Percentiles rank a stretch among this genome's conserved stretches.
phyloP scores from a whole-genome alignment of 805 yeast species.

The Komagataella ulmi region DNA sequence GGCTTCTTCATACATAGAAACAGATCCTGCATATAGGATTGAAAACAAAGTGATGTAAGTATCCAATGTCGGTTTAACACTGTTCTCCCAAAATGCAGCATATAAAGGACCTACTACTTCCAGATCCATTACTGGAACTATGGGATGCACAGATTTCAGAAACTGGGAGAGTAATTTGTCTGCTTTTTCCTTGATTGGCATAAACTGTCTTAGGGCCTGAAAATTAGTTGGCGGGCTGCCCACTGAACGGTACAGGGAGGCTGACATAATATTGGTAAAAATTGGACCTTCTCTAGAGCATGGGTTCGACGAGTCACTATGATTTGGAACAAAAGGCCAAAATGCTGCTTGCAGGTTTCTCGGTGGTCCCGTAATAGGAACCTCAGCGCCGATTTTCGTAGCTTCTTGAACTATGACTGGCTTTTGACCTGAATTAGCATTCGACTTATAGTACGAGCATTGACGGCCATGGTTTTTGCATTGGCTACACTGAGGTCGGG shows the following conservation, averaged over 20 bases:
- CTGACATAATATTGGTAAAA: neutral
- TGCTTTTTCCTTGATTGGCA: constrained; percentile 33
- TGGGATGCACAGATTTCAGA: constrained; percentile 37
- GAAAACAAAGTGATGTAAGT: constrained; percentile 39
- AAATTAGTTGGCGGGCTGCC: neutral
- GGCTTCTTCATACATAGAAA: constrained; percentile 45
- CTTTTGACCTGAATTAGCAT: neutral
- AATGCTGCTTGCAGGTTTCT: neutral
- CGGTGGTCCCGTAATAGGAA: neutral
- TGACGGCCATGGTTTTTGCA: neutral
- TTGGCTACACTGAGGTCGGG: neutral
- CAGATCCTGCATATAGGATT: constrained; percentile 42
- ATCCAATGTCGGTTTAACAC: constrained; percentile 19
- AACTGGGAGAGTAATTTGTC: constrained; percentile 34
- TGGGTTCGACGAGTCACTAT: neutral
- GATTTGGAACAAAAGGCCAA: neutral
- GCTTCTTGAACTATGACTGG: neutral
- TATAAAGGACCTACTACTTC: constrained; percentile 29
- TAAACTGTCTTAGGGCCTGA: constrained; percentile 8
- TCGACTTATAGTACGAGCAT: neutral
- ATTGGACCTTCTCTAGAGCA: neutral
- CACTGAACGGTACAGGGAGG: neutral
- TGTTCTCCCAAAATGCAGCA: constrained; percentile 32
- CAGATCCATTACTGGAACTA: constrained; percentile 39
- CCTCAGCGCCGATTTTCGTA: neutral